Evolutionary conservation across 805 yeast species (phyloP).

Genomic region (Sugiyamaella smithiae): DNA sequence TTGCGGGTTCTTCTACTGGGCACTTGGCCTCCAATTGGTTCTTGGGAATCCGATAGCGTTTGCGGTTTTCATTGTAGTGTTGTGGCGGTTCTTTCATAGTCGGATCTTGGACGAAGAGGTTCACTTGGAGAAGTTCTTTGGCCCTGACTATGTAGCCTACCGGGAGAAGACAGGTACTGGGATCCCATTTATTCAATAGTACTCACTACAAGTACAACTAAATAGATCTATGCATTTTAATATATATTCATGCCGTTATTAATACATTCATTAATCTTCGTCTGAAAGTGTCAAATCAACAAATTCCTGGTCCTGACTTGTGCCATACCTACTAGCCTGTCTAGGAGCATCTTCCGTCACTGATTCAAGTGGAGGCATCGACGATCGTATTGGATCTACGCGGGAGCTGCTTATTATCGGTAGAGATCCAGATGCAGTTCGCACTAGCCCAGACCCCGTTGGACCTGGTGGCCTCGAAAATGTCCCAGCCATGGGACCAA

Average conservation of each 20-base stretch:
- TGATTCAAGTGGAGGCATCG: no score
- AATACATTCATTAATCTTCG: constrained; percentile 20
- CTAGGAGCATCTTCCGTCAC: no score
- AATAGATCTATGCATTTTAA: background rate
- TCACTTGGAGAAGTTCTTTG: constrained; percentile 65
- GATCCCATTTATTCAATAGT: constrained; percentile 57
- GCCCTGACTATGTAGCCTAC: constrained; percentile 58
- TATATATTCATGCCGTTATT: background rate
- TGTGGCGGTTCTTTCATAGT: constrained; percentile 64
- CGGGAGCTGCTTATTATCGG: no score
- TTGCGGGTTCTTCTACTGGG: constrained; percentile 92
- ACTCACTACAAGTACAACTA: background rate
- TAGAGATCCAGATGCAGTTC: no score
- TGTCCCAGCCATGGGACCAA: no score
- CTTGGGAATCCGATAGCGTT: constrained; percentile 64
- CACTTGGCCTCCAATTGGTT: constrained; percentile 75
- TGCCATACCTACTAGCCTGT: no score
- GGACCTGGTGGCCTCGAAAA: no score
- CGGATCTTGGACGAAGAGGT: constrained; percentile 72
- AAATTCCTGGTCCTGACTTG: no score
- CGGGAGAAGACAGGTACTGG: constrained; percentile 48
- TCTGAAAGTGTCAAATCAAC: constrained; percentile 32
- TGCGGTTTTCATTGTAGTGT: constrained; percentile 49
- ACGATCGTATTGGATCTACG: no score
- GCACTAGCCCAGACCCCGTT: no score